Percentiles rank a stretch among this genome's conserved stretches.
Evolutionary conservation across 345 rosid genomes (phyloP).

Genomic region (Rhodamnia rubescens): DNA sequence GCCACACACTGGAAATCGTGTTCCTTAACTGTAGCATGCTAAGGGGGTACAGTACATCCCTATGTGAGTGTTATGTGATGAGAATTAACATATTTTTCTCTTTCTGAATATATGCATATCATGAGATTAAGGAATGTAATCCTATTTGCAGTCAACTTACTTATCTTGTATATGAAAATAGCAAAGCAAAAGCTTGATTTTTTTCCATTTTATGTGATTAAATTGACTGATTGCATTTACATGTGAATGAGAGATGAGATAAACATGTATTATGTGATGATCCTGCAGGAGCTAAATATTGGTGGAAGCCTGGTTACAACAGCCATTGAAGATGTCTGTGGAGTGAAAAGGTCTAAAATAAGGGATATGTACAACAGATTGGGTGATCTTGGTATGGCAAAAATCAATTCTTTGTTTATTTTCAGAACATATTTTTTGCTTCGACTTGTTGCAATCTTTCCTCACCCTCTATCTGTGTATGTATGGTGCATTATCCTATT

Average conservation of each 20-base stretch:
- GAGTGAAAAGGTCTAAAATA: slow-evolving; percentile 52
- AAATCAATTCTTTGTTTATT: background rate
- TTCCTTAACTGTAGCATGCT: too few relatives aligned
- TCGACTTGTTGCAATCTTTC: background rate
- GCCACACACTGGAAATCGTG: too few relatives aligned
- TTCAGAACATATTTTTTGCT: background rate
- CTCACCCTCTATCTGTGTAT: background rate
- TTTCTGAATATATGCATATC: too few relatives aligned
- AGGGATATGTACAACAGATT: slow-evolving; percentile 64
- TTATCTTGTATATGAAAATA: background rate
- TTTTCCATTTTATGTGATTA: background rate
- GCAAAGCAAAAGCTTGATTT: background rate
- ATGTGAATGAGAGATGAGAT: too few relatives aligned
- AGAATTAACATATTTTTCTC: too few relatives aligned
- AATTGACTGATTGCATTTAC: too few relatives aligned
- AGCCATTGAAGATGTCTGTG: slow-evolving; percentile 86
- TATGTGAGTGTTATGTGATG: too few relatives aligned
- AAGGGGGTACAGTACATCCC: too few relatives aligned
- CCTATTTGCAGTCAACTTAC: background rate
- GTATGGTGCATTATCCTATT: background rate
- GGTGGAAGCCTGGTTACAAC: slow-evolving; percentile 76
- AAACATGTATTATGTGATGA: background rate
- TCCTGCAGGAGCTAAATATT: slow-evolving; percentile 61
- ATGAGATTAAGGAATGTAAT: background rate
- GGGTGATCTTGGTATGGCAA: slow-evolving; percentile 77